These are phyloP conservation scores for Leptomonas seymouri DNA, from an alignment of 208 protist species.

Conservation along the genomic window DNA sequence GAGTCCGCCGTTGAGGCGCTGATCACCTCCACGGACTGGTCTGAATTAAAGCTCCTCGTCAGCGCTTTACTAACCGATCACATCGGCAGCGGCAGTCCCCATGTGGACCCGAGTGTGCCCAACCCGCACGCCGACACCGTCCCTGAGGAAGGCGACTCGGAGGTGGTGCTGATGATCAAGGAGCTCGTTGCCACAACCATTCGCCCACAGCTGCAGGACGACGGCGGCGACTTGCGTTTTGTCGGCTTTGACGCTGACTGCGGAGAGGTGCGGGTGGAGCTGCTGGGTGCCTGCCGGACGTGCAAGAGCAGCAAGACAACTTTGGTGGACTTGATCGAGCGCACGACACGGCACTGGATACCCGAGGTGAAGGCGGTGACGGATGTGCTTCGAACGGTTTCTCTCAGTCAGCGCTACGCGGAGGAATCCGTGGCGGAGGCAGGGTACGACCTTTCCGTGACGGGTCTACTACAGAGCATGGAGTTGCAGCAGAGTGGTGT, in stretches of 20 bases:
- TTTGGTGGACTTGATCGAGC: constrained; percentile 90
- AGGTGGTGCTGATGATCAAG: constrained; percentile 91
- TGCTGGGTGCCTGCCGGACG: constrained; percentile 90
- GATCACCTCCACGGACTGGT: constrained; percentile 71
- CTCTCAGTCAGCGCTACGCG: constrained; percentile 30
- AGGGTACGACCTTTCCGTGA: not conserved
- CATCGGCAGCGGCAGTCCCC: constrained; percentile 71
- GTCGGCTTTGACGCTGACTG: constrained; percentile 55
- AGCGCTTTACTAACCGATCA: constrained; percentile 87
- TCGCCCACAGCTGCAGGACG: constrained; percentile 89
- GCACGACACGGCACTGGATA: constrained; percentile 90
- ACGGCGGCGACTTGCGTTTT: constrained; percentile 92
- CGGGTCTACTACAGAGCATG: constrained; percentile 5
- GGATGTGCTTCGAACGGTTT: constrained; percentile 42
- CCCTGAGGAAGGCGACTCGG: constrained; percentile 76
- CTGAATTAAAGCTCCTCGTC: constrained; percentile 82
- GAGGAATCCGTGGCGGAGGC: constrained; percentile 9
- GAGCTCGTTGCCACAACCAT: constrained; percentile 88
- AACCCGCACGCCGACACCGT: constrained; percentile 90
- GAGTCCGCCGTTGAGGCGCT: constrained; percentile 60
- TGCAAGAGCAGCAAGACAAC: constrained; percentile 89
- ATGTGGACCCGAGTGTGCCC: constrained; percentile 69
- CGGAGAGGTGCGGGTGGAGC: constrained; percentile 81
- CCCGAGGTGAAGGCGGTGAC: constrained; percentile 81
- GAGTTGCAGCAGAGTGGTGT: not conserved